Base-by-base conservation (phyloP, 2,329 filamentous ascomycete species). In the Claviceps pazoutovae region DNA sequence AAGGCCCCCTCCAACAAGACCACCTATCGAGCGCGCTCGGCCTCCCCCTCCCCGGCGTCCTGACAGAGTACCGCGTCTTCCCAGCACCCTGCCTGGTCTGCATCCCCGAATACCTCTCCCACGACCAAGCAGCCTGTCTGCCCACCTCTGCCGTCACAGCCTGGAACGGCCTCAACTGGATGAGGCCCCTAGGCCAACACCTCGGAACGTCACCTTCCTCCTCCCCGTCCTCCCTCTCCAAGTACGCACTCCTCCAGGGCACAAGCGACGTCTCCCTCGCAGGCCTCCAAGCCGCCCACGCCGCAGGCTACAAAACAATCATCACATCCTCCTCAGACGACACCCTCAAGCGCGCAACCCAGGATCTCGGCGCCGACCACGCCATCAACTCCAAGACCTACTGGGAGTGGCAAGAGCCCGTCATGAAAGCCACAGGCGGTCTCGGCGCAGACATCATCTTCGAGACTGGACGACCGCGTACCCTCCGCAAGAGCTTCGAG, bases 111-210 rank as follows among this genome's bases (percentile, higher is more conserved):
- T 78, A 83, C 60, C 59, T 84, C 49, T 71, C 67, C 4, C 72
- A 79, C 54, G 76, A 79, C 55, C 78, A 84, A 63, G 82, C 79
- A 0, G 69, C 71, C 19, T 79, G 76, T 44, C 61, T 84, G 5
- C 79, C 81, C 7, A 78, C 83, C 54, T 79, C 80, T 0, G 73
- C 71, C 1, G 71, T 83, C 34, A 84, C 82, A 2, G 80, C 81
- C 0, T 83, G 78, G 79, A 83, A 80, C 76, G 70, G 76, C 8
- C 69, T 85, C 57, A 83, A 83, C 62, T 74, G 76, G 46, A 75
- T 80, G 67, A 68, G 75, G 26, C 75, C 77, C 0, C 59, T 78
- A 0, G 77, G 76, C 0, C 65, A 76, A 49, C 70, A 72, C 4
- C 52, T 60, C 17, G 60, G 64, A 21, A 53, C 55, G 0, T 42